These are phyloP conservation scores for Phytopythium aichiense DNA, from an alignment of 352 stramenopile genomes.

Conservation along the genomic window DNA sequence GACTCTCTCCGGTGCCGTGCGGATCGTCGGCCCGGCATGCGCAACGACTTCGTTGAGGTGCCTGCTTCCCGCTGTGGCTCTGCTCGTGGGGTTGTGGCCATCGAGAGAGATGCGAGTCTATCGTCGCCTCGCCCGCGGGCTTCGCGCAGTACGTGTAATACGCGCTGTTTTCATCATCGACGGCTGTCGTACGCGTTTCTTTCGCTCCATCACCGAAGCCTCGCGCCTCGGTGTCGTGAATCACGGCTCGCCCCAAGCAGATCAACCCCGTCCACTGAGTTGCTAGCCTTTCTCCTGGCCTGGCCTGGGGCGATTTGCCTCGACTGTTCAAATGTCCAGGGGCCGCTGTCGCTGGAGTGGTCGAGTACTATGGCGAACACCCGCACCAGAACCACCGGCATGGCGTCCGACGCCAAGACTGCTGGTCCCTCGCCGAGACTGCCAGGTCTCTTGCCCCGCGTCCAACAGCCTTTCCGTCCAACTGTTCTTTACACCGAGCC, in stretches of 20 bases:
- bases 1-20: not conserved
- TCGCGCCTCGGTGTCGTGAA: not conserved
- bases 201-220: not conserved
- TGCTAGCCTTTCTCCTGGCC: not conserved
- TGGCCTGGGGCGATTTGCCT: not conserved
- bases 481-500: conserved; percentile 3
- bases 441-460: not conserved
- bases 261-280: not conserved
- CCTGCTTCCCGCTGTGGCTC: not conserved
- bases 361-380: not conserved
- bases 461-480: not conserved
- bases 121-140: too few species aligned
- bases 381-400: not conserved
- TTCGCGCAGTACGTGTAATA: conserved; percentile 2
- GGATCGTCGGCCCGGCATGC: not conserved
- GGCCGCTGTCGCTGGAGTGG: not conserved
- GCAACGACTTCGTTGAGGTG: not conserved
- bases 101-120: not conserved
- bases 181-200: conserved; percentile 1
- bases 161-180: conserved; percentile 6
- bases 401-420: not conserved
- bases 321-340: too few species aligned
- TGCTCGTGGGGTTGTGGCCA: not conserved
- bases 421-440: not conserved
- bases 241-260: not conserved